A percentile compares a stretch with the other conserved stretches of the same genome.
These are phyloP conservation scores for Aspergillus sojae DNA, from an alignment of 2,329 filamentous ascomycete species.

Conservation along the genomic window DNA sequence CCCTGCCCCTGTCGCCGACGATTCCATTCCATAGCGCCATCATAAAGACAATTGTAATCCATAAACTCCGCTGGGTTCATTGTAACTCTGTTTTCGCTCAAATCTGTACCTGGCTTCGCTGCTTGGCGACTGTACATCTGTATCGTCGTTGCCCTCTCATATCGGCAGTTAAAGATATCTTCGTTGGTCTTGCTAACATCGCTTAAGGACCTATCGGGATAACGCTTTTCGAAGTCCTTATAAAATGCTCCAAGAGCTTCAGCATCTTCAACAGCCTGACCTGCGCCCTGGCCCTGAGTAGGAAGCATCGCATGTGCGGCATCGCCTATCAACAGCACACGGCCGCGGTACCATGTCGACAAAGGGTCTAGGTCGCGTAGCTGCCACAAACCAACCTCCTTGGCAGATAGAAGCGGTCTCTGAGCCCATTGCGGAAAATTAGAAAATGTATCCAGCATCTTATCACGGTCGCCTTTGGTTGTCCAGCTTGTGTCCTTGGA, in stretches of 20 bases:
- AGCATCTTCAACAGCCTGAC: constrained; percentile 48
- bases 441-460: constrained; percentile 12
- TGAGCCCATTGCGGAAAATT: constrained; percentile 10
- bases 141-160: constrained; percentile 44
- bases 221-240: not conserved
- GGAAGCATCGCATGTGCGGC: constrained; percentile 45
- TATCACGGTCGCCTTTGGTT: constrained; percentile 5
- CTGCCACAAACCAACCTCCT: constrained; percentile 12
- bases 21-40: constrained; percentile 16
- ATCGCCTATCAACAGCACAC: constrained; percentile 40
- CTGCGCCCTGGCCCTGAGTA: constrained; percentile 48
- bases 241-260: constrained; percentile 26
- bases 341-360: constrained; percentile 16
- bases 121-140: constrained; percentile 49
- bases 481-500: constrained; percentile 11
- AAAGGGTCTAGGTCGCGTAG: constrained; percentile 31
- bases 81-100: constrained; percentile 33
- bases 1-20: not conserved
- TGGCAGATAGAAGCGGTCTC: constrained; percentile 7
- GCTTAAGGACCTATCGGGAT: not conserved
- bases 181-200: constrained; percentile 19
- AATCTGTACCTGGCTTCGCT: constrained; percentile 42
- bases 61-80: constrained; percentile 31
- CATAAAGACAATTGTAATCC: constrained; percentile 23
- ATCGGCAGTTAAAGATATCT: constrained; percentile 32